Evolutionary conservation across 257 asterid species (phyloP).

Genomic region (Fraxinus pennsylvanica): DNA sequence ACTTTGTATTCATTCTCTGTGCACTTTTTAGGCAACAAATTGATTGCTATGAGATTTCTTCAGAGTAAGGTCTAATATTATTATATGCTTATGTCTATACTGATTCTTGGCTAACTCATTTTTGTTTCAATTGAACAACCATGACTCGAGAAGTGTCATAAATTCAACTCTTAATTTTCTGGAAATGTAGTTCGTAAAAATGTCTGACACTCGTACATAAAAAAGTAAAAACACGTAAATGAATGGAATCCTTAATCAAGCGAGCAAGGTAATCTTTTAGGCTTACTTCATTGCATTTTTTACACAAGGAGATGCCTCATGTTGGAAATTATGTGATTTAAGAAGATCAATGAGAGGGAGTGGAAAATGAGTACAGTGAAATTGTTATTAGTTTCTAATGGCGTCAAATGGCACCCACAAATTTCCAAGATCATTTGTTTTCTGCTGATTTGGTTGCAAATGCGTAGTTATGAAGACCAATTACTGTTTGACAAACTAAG

Average conservation of each 20-base stretch:
- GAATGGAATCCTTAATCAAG: neutral
- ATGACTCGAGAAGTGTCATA: no score
- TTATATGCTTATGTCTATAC: neutral
- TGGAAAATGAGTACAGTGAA: slow-evolving; percentile 17
- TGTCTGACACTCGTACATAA: neutral
- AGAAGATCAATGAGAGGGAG: neutral
- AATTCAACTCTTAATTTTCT: no score
- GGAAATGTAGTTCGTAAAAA: neutral
- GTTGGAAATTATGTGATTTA: neutral
- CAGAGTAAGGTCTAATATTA: neutral
- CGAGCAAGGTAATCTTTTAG: slow-evolving; percentile 6
- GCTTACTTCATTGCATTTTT: neutral
- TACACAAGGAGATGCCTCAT: slow-evolving; percentile 4
- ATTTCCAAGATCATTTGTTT: slow-evolving; percentile 1
- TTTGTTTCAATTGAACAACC: no score
- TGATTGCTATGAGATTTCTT: neutral
- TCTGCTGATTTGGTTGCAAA: neutral
- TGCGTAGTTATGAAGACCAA: neutral
- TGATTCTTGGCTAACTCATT: neutral
- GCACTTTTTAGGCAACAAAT: neutral
- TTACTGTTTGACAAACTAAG: neutral
- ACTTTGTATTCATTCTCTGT: neutral
- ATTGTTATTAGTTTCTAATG: neutral
- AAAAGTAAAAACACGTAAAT: neutral
- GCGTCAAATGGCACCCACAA: slow-evolving; percentile 10